Base-by-base conservation (phyloP, 2,329 filamentous ascomycete genomes). In the Colletotrichum sp. region DNA sequence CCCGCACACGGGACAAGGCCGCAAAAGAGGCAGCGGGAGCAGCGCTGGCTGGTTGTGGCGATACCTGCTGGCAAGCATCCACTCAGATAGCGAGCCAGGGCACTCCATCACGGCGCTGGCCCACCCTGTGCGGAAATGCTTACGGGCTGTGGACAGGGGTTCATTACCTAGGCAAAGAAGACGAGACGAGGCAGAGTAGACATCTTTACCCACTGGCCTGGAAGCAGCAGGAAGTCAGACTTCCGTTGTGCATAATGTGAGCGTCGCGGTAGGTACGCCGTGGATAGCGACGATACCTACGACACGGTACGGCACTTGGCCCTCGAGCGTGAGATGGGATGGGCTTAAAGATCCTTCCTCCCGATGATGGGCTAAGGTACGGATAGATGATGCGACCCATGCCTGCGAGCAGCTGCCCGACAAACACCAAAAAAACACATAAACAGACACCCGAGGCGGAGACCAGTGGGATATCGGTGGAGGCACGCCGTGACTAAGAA, bases 401-500 rank as follows among this genome's bases (percentile, higher is more conserved):
- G 18, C 18, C 29, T 31, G 16, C 8, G 57, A 34, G 29, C 54
- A 57, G 24, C 16, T n/a, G 21, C 54, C 27, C 24, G 57, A n/a
- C 33, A 62, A 36, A 62, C 33, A 38, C 51, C 51, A 55, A 13
- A 27, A 27, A 16, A 16, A 16, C 18, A 34, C 8, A 38, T 51
- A 67, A 33, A 57, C 54, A 47, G 11, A 59, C 54, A 59, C 55
- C 34, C 47, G 16, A 34, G 33, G 66, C 70, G 58, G 70, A 51
- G 55, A 63, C 47, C 47, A 21, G 65, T 69, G 66, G 51, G 64
- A 47, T 62, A 63, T 43, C 33, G n/a, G 69, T 69, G 65, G 65
- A 69, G 70, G 70, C 43, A 63, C 33, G 59, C 13, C 13, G 70
- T 73, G 66, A 73, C 59, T 73, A 70, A 61, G 54, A 64, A 69